These are phyloP conservation scores for Caryopteris hybrid DNA, from an alignment of 305 asterid species.

Conservation along the genomic window DNA sequence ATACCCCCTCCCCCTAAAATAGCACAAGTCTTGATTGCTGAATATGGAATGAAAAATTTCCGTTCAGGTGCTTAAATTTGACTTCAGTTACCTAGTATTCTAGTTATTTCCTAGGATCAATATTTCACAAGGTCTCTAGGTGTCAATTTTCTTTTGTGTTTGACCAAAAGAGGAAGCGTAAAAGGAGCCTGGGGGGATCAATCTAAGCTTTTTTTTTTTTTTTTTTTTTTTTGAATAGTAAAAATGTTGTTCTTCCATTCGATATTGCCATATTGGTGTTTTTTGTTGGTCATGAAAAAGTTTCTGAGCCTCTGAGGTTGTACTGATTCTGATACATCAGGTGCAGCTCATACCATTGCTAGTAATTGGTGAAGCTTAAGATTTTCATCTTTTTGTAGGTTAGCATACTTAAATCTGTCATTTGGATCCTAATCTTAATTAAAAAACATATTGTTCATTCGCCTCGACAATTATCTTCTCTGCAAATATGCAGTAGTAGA, in stretches of 20 bases:
- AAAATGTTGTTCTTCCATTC: too few relatives aligned
- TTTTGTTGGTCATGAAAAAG: too few relatives aligned
- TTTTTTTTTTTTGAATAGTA: too few relatives aligned
- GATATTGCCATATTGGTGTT: too few relatives aligned
- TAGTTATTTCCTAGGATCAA: too few relatives aligned
- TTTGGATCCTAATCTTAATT: not conserved
- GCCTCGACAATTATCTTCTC: not conserved
- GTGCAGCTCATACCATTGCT: not conserved
- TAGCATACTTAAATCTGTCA: not conserved
- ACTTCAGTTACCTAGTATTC: too few relatives aligned
- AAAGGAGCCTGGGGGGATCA: too few relatives aligned
- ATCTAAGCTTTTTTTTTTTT: too few relatives aligned
- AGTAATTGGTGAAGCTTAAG: not conserved
- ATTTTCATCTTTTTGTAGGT: not conserved
- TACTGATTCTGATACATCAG: not conserved
- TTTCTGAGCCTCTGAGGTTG: not conserved
- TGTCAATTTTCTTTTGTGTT: too few relatives aligned
- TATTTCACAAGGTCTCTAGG: too few relatives aligned
- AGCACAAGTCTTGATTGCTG: not conserved
- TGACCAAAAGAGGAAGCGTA: too few relatives aligned
- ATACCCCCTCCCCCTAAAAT: not conserved
- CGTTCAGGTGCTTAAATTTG: not conserved
- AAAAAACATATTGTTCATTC: not conserved
- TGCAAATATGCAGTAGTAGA: not conserved
- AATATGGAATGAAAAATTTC: not conserved